phyloP scores from a whole-genome alignment of 2,329 filamentous ascomycete genomes.

The Phaeosphaeria sp. region DNA sequence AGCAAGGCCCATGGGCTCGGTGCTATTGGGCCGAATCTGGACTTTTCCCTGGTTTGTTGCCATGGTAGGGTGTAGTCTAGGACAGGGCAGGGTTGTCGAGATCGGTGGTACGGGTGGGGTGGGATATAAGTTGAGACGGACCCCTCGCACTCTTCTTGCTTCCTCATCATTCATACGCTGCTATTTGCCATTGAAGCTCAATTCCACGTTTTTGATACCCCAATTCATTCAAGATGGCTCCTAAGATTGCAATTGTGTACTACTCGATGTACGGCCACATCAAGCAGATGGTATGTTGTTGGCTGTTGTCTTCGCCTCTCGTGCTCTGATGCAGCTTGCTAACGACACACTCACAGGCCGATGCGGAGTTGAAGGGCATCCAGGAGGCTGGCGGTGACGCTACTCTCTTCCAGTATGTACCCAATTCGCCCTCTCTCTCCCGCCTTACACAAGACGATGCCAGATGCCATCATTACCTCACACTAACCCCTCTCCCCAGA shows the following conservation, averaged over 20 bases:
- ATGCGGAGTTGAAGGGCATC: slow-evolving; percentile 90
- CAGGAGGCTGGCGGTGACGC: slow-evolving; percentile 82
- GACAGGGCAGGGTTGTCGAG: not conserved
- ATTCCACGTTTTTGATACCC: not conserved
- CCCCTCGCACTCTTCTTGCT: slow-evolving; percentile 1
- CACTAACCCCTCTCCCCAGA: slow-evolving; percentile 48
- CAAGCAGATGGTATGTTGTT: slow-evolving; percentile 38
- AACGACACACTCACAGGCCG: slow-evolving; percentile 64
- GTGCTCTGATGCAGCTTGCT: not conserved
- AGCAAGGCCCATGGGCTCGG: slow-evolving; percentile 4
- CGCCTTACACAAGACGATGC: too few species aligned
- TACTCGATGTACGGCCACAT: slow-evolving; percentile 49
- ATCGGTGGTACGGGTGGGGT: not conserved
- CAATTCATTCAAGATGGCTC: slow-evolving; percentile 68
- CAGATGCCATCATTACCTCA: not conserved
- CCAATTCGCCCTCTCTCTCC: not conserved
- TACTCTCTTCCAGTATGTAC: slow-evolving; percentile 78
- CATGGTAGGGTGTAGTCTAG: too few species aligned
- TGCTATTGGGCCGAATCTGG: slow-evolving; percentile 15
- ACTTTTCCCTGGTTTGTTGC: too few species aligned
- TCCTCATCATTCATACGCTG: not conserved
- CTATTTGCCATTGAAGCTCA: not conserved
- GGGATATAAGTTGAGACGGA: slow-evolving; percentile 11
- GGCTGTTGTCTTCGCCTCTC: not conserved
- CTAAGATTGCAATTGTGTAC: slow-evolving; percentile 90